Conservation (phyloP, 2,329 filamentous ascomycete genomes). For the Exophiala alcalophila region DNA sequence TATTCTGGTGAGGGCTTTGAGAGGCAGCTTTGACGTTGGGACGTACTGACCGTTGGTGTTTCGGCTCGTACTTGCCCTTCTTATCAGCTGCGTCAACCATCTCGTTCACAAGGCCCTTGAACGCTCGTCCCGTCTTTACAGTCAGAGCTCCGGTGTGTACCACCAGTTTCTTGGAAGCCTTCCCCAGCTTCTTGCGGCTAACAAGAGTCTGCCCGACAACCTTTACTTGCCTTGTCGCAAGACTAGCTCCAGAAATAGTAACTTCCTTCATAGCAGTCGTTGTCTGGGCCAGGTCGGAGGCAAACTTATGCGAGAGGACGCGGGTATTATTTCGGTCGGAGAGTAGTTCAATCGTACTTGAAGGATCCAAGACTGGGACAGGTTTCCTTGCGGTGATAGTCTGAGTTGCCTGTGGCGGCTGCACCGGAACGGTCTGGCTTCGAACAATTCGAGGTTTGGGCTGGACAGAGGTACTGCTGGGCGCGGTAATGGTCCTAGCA, state of each 20-base stretch:
- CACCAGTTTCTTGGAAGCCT: slow-evolving; percentile 10
- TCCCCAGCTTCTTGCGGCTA: slow-evolving; percentile 10
- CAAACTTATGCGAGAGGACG: slow-evolving; percentile 7
- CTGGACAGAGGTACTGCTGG: background rate
- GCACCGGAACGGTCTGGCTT: slow-evolving; percentile 6
- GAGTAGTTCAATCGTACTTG: slow-evolving; percentile 1
- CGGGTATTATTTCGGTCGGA: slow-evolving; percentile 6
- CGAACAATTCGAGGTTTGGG: background rate
- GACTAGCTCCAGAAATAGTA: slow-evolving; percentile 6
- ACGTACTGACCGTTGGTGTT: background rate
- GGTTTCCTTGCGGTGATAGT: slow-evolving; percentile 2
- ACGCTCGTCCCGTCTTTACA: slow-evolving; percentile 9
- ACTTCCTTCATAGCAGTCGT: slow-evolving; percentile 11
- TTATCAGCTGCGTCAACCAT: slow-evolving; percentile 14
- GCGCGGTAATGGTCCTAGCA: slow-evolving; percentile 2
- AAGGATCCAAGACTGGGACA: slow-evolving; percentile 1
- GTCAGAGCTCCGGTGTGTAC: slow-evolving; percentile 8
- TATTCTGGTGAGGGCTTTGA: background rate
- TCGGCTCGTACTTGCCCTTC: slow-evolving; percentile 13
- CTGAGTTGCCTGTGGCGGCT: background rate
- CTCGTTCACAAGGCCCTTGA: slow-evolving; percentile 9
- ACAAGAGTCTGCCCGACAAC: slow-evolving; percentile 10
- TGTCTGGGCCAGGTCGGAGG: slow-evolving; percentile 9
- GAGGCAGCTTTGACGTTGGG: background rate
- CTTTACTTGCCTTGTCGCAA: slow-evolving; percentile 11